Conservation (phyloP, 306 rosid species). For the Begonia peltatifolia region DNA sequence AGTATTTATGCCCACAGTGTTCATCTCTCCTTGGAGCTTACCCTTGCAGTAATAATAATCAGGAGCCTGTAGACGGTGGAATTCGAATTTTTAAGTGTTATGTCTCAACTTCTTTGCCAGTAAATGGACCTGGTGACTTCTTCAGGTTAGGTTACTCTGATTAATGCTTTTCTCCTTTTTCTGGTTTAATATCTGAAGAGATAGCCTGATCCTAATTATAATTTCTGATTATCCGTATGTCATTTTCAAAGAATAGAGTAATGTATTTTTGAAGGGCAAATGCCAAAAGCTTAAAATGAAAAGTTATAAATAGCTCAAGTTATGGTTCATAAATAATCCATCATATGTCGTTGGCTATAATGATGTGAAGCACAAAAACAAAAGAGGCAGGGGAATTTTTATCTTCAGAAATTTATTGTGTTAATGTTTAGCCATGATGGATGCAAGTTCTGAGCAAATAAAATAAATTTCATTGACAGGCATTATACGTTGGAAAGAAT, state of each 20-base stretch:
- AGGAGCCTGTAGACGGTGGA: constrained; percentile 65
- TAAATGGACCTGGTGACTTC: constrained; percentile 35
- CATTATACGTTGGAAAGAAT: constrained; percentile 55
- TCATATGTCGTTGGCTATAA: no score
- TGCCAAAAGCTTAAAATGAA: no score
- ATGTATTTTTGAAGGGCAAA: no score
- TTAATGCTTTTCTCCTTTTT: constrained; percentile 1
- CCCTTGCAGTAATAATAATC: constrained; percentile 45
- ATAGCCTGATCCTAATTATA: background rate
- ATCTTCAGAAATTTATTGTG: no score
- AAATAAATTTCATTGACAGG: constrained; percentile 26
- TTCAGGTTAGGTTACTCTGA: constrained; percentile 48
- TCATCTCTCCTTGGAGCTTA: constrained; percentile 68
- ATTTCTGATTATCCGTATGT: no score
- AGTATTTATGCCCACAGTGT: constrained; percentile 69
- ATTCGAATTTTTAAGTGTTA: constrained; percentile 71
- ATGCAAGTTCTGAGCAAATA: background rate
- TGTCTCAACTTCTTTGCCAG: constrained; percentile 46
- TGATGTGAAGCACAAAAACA: no score
- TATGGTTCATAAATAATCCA: no score
- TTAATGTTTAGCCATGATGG: background rate
- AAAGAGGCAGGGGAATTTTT: no score
- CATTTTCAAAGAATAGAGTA: no score
- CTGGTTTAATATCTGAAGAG: background rate
- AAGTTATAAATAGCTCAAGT: no score